Percentiles rank a stretch among this genome's conserved stretches.
phyloP scores from a whole-genome alignment of 805 yeast genomes.

The Wickerhamiella slavikovae region DNA sequence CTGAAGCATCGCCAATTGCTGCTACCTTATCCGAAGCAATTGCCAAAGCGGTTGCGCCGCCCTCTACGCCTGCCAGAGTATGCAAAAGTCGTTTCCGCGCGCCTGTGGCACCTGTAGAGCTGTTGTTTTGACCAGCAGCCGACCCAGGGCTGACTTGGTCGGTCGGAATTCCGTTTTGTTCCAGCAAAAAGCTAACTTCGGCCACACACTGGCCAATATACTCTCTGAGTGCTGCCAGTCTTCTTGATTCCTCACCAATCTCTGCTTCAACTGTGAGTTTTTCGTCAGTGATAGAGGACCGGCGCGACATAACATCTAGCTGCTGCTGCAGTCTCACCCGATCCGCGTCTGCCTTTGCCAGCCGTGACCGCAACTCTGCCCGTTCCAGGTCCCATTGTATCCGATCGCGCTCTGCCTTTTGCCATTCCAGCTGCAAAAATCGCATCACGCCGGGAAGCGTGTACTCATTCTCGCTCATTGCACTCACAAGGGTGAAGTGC shows the following conservation, averaged over 20 bases:
- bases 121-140: too few species aligned
- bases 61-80: conserved; percentile 9
- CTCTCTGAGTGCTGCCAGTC: conserved; percentile 4
- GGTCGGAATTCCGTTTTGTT: conserved; percentile 6
- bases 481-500: neutral
- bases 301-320: conserved; percentile 9
- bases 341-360: conserved; percentile 33
- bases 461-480: conserved; percentile 14
- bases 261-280: neutral
- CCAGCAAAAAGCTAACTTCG: conserved; percentile 17
- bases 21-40: conserved; percentile 3
- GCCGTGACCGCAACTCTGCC: conserved; percentile 34
- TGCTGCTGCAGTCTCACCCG: conserved; percentile 21
- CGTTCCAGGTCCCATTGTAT: conserved; percentile 40
- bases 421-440: conserved; percentile 41
- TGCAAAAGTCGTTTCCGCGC: conserved; percentile 2
- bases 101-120: too few species aligned
- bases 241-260: neutral
- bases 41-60: conserved; percentile 5
- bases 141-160: neutral
- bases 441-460: conserved; percentile 36
- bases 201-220: conserved; percentile 18
- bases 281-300: neutral
- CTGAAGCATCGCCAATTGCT: conserved; percentile 9
- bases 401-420: conserved; percentile 36